Evolutionary conservation across 2,329 filamentous ascomycete genomes (phyloP), one percentile per base, ranked within the genome.

Genomic region (Byssothecium circinans): DNA sequence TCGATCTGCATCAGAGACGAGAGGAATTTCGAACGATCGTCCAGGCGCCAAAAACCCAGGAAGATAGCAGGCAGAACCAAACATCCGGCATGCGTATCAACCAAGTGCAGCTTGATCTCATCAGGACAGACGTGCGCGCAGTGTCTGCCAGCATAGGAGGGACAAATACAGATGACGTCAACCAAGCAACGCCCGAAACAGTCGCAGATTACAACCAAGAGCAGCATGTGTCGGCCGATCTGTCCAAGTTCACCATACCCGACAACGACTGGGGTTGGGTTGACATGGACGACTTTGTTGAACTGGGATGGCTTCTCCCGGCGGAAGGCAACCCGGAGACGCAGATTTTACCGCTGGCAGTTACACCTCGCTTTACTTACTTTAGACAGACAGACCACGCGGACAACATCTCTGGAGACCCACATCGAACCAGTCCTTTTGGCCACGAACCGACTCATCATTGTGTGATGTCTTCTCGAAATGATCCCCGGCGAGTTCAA

Each of bases 241-340:
- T 96, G 41, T 95, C 91, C 0, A 86, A 87, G 43, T 99, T 99
- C 67, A 92, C 86, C 0, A 99, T 99, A 41, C 92, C 94, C 0
- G 94, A 99, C 68, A 89, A 95, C 45, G 94, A 99, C 64, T 85
- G 91, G 58, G 91, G 87, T 45, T 99, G 94, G 94, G 91, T 99
- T 53, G 94, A 99, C 64, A 97, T 99, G 91, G 94, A 99, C 66
- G 94, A 99, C 68, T 99, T 99, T 71, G 91, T 99, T 23, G 94
- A 99, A 69, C 76, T 99, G 18, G 95, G 96, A 67, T 97, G 92
- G 92, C 91, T 96, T 44, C 74, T 96, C 19, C 92, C 92, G 0
- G 87, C 89, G 12, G 89, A 95, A 64, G 84, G 87, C 25, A 95
- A 96, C 57, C 91, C 92, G 0, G 87, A 95, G 57, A 97, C 92